phyloP scores from a whole-genome alignment of 2,329 filamentous ascomycete species.

The Neofusicoccum sp. region DNA sequence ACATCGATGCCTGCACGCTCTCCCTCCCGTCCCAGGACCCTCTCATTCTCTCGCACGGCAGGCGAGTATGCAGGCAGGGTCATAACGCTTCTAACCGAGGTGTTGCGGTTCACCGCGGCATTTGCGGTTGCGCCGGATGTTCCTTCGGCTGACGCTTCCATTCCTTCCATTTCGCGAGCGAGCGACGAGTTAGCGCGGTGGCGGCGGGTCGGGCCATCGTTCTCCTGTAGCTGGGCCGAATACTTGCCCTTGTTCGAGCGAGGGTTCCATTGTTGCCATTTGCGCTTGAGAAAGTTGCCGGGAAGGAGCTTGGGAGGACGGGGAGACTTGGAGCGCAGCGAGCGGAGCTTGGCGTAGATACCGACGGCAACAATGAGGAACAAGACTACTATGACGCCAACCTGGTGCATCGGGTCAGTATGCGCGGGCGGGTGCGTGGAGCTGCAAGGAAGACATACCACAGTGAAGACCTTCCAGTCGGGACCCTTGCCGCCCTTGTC shows the following conservation, averaged over 20 bases:
- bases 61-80: slow-evolving; percentile 83
- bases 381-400: slow-evolving; percentile 12
- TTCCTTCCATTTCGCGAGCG: slow-evolving; percentile 15
- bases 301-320: slow-evolving; percentile 1
- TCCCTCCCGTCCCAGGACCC: slow-evolving; percentile 81
- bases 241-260: slow-evolving; percentile 28
- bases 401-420: not conserved
- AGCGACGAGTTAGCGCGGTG: slow-evolving; percentile 23
- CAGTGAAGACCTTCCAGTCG: slow-evolving; percentile 14
- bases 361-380: slow-evolving; percentile 12
- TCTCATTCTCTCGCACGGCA: slow-evolving; percentile 71
- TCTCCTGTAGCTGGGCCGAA: slow-evolving; percentile 29
- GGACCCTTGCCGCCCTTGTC: slow-evolving; percentile 4
- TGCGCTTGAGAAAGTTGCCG: slow-evolving; percentile 27
- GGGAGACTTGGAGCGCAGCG: slow-evolving; percentile 6
- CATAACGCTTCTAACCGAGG: slow-evolving; percentile 88
- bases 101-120: slow-evolving; percentile 60
- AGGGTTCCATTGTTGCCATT: slow-evolving; percentile 33
- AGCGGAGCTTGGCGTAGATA: slow-evolving; percentile 10
- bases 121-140: slow-evolving; percentile 21
- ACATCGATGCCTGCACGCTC: slow-evolving; percentile 89
- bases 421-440: not conserved
- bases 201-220: slow-evolving; percentile 15
- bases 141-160: slow-evolving; percentile 6
- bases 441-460: slow-evolving; percentile 12